Evolutionary conservation across 1,139 yeast species (phyloP).

Genomic region (Petasospora fabianii): DNA sequence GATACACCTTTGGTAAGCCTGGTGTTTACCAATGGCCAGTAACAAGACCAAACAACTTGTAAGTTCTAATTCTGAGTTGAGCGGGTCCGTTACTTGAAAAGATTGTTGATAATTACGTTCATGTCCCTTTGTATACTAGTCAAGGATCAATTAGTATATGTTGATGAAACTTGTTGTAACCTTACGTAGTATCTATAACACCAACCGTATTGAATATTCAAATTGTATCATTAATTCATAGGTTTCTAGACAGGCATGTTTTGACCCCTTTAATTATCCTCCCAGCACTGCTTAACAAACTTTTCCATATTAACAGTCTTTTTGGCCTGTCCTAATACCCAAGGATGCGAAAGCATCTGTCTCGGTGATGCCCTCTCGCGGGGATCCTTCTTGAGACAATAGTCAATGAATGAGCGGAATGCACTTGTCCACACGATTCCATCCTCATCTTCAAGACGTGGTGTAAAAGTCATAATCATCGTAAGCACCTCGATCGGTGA

Average conservation of each 20-base stretch:
- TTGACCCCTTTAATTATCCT: no score
- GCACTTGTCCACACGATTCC: conserved; percentile 79
- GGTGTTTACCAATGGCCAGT: conserved; percentile 81
- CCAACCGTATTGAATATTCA: no score
- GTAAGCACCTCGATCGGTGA: conserved; percentile 86
- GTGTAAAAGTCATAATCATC: conserved; percentile 77
- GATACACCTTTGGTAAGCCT: conserved; percentile 59
- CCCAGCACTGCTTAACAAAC: conserved; percentile 82
- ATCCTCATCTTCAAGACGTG: conserved; percentile 70
- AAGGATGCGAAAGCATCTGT: conserved; percentile 89
- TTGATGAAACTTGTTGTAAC: neutral
- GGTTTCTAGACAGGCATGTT: no score
- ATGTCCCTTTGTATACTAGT: neutral
- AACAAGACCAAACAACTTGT: conserved; percentile 46
- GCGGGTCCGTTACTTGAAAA: no score
- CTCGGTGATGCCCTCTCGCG: conserved; percentile 84
- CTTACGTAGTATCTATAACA: no score
- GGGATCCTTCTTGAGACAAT: conserved; percentile 79
- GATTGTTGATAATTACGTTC: no score
- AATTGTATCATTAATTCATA: conserved; percentile 1
- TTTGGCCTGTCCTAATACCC: conserved; percentile 74
- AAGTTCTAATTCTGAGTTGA: neutral
- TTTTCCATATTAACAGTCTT: conserved; percentile 81
- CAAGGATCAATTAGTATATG: neutral
- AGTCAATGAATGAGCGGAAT: conserved; percentile 76